Percentiles rank a stretch among this genome's conserved stretches.
These are phyloP conservation scores for Theobroma grandiflorum DNA, from an alignment of 441 rosid genomes.

Conservation along the genomic window DNA sequence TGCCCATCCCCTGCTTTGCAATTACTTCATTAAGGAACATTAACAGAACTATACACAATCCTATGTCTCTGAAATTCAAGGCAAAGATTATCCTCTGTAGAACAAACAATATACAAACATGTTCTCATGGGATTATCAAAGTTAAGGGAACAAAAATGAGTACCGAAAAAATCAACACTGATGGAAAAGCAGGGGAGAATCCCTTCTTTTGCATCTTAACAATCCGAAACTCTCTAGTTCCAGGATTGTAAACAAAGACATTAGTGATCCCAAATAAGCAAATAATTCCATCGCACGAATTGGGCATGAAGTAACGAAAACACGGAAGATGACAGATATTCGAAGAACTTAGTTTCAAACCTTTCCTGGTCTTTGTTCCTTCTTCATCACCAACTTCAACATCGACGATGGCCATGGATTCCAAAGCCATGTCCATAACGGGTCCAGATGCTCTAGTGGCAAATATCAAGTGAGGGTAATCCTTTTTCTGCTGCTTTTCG, in stretches of 20 bases:
- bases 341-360: not conserved
- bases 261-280: slow-evolving; percentile 5
- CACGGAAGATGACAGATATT: not conserved
- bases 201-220: not conserved
- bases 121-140: not conserved
- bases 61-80: not conserved
- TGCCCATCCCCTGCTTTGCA: not conserved
- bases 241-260: not conserved
- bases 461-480: not conserved
- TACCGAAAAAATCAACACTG: not conserved
- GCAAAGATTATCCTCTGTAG: not conserved
- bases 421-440: not conserved
- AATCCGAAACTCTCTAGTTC: slow-evolving; percentile 8
- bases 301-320: not conserved
- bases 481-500: not conserved
- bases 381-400: not conserved
- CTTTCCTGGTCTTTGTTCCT: not conserved
- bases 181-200: not conserved
- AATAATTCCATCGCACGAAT: slow-evolving; percentile 6
- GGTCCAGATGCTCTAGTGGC: not conserved
- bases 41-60: not conserved
- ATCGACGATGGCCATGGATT: not conserved
- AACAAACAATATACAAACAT: not conserved
- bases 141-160: not conserved
- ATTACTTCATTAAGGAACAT: not conserved